phyloP scores from a whole-genome alignment of 768 basidiomycete genomes.

The Serendipita vermifera region DNA sequence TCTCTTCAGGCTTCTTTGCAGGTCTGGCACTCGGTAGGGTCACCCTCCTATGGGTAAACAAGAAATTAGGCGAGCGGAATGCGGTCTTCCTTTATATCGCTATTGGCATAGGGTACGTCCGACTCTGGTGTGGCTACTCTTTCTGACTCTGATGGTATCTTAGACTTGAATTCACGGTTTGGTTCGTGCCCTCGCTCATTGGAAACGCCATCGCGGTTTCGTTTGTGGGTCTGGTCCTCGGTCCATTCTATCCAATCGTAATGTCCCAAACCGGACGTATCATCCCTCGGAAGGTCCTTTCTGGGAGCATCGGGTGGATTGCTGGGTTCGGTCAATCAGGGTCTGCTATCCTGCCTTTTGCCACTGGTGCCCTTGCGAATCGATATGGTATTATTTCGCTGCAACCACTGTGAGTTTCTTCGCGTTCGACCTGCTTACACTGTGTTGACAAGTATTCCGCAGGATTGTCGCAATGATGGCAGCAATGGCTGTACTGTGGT shows the following conservation, averaged over 20 bases:
- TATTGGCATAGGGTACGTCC: slow-evolving; percentile 16
- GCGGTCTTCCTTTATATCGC: slow-evolving; percentile 16
- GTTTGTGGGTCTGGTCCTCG: slow-evolving; percentile 43
- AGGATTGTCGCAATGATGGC: slow-evolving; percentile 8
- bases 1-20: slow-evolving; percentile 26
- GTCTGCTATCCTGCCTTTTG: slow-evolving; percentile 21
- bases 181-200: slow-evolving; percentile 42
- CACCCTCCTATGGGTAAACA: slow-evolving; percentile 10
- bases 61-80: slow-evolving; percentile 13
- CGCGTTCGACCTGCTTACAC: too few species aligned
- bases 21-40: slow-evolving; percentile 21
- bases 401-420: slow-evolving; percentile 17
- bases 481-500: slow-evolving; percentile 7
- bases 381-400: slow-evolving; percentile 14
- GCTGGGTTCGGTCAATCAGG: slow-evolving; percentile 43
- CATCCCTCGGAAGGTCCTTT: slow-evolving; percentile 12
- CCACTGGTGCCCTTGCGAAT: slow-evolving; percentile 14
- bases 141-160: background rate
- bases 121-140: background rate
- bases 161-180: slow-evolving; percentile 43
- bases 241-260: slow-evolving; percentile 38
- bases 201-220: slow-evolving; percentile 41
- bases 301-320: slow-evolving; percentile 46
- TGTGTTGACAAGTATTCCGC: too few species aligned
- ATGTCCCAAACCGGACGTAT: slow-evolving; percentile 48